These are phyloP conservation scores for Lathyrus oleraceus DNA, from an alignment of 306 rosid genomes.

Conservation along the genomic window DNA sequence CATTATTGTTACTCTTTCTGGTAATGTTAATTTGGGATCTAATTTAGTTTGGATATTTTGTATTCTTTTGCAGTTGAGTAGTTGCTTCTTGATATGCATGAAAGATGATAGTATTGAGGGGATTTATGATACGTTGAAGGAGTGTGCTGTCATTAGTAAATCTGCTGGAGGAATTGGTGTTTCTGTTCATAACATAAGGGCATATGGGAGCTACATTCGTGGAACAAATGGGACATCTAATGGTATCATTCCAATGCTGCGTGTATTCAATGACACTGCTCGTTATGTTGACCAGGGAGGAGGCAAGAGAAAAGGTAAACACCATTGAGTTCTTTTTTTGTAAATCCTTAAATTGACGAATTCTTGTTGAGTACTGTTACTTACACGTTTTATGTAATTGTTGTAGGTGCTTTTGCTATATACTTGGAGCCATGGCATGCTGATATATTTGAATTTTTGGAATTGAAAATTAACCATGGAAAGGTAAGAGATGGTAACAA, in stretches of 20 bases:
- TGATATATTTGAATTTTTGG: conserved; percentile 81
- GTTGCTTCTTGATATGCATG: conserved; percentile 95
- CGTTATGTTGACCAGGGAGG: conserved; percentile 99
- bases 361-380: background rate
- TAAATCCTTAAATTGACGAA: background rate
- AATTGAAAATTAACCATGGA: conserved; percentile 85
- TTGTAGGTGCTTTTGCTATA: conserved; percentile 91
- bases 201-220: conserved; percentile 88
- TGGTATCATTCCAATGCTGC: conserved; percentile 89
- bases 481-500: conserved; percentile 51
- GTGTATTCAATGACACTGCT: conserved; percentile 90
- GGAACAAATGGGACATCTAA: conserved; percentile 97
- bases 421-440: conserved; percentile 99
- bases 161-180: conserved; percentile 99
- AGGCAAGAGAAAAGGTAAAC: conserved; percentile 94
- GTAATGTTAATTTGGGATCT: background rate
- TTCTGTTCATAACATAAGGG: conserved; percentile 68
- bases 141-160: conserved; percentile 98
- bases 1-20: too few species aligned
- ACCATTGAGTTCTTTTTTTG: background rate
- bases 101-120: conserved; percentile 90
- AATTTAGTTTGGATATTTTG: background rate
- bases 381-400: conserved; percentile 6
- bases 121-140: conserved; percentile 86
- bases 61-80: conserved; percentile 76